Conservation (phyloP, 225 moss, liverwort and hornwort species). For the Climacium dendroides region DNA sequence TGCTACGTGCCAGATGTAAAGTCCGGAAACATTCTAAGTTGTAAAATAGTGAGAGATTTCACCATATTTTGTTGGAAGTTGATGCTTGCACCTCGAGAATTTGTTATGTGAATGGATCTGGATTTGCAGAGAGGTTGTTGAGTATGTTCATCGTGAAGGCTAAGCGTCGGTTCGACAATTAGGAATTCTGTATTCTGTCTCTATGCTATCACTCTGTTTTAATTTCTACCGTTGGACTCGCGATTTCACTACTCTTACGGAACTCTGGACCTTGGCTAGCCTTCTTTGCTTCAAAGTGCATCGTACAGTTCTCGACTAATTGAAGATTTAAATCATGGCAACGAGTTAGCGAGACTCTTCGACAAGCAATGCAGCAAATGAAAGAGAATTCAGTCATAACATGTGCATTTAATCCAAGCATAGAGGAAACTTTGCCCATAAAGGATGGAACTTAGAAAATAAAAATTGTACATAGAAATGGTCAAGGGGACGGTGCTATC, state of each 20-base stretch:
- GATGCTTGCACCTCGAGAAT: neutral
- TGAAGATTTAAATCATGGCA: neutral
- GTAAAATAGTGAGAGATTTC: neutral
- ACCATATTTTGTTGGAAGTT: neutral
- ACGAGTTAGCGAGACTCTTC: neutral
- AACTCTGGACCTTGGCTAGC: neutral
- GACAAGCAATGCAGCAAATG: neutral
- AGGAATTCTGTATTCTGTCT: neutral
- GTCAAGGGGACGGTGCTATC: constrained; percentile 1
- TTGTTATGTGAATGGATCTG: neutral
- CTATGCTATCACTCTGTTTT: neutral
- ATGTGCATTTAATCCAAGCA: neutral
- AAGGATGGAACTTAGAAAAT: neutral
- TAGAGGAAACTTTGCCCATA: neutral
- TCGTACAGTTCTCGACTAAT: neutral
- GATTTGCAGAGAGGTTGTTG: neutral
- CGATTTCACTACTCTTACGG: neutral
- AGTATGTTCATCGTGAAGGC: neutral
- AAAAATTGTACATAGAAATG: constrained; percentile 35
- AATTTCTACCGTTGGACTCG: neutral
- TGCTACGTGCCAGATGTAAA: neutral
- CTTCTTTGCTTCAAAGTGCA: neutral
- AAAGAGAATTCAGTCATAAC: neutral
- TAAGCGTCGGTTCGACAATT: neutral
- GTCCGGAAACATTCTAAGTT: neutral